Evolutionary conservation across 2,329 filamentous ascomycete species (phyloP).

Genomic region (Trichoderma pleuroti): DNA sequence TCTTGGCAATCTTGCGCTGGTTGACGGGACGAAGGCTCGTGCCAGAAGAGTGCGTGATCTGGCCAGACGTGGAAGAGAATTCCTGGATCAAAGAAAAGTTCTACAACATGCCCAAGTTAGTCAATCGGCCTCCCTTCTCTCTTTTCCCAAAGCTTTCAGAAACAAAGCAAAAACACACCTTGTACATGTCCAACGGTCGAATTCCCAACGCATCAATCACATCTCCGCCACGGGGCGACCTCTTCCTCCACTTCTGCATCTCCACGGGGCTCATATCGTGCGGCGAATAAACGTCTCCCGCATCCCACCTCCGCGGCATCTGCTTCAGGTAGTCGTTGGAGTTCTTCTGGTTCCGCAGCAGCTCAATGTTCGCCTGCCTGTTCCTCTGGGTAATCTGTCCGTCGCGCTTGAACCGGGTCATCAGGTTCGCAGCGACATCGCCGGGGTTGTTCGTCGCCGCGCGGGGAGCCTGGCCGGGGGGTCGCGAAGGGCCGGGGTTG

Average conservation of each 20-base stretch:
- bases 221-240: conserved; percentile 59
- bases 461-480: conserved; percentile 15
- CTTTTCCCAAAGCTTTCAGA: neutral
- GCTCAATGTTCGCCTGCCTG: conserved; percentile 37
- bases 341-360: conserved; percentile 38
- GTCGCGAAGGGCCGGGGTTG: neutral
- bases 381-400: conserved; percentile 24
- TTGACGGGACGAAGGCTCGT: conserved; percentile 85
- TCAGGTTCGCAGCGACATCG: conserved; percentile 30
- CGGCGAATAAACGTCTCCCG: conserved; percentile 85
- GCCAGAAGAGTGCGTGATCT: conserved; percentile 71
- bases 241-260: conserved; percentile 74
- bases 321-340: conserved; percentile 57
- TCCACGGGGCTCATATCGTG: conserved; percentile 78
- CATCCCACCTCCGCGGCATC: conserved; percentile 66
- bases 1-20: conserved; percentile 90
- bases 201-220: conserved; percentile 76
- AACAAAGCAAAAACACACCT: conserved; percentile 50
- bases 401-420: conserved; percentile 28
- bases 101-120: conserved; percentile 41
- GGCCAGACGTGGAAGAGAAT: conserved; percentile 78
- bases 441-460: conserved; percentile 13
- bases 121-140: neutral
- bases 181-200: conserved; percentile 81
- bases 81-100: conserved; percentile 92